Conservation (phyloP, 768 basidiomycete species). For the Agaricus subrufescens region DNA sequence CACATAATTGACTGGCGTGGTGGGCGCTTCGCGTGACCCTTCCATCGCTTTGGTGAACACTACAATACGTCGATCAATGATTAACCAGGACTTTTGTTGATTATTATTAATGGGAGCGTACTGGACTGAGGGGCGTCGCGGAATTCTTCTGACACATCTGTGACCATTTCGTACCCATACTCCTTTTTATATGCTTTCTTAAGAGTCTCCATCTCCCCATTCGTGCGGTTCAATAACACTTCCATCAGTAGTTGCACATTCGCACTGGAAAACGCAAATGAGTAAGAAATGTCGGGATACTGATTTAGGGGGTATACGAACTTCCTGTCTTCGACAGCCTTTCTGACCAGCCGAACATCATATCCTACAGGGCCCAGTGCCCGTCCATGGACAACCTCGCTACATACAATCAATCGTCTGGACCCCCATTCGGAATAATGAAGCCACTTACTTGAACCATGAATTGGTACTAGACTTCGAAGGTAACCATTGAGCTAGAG, state of each 20-base stretch:
- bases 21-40: slow-evolving; percentile 28
- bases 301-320: slow-evolving; percentile 7
- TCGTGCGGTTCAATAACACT: slow-evolving; percentile 33
- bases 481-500: slow-evolving; percentile 21
- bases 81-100: not conserved
- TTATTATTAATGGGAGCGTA: slow-evolving; percentile 16
- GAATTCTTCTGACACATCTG: slow-evolving; percentile 27
- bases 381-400: slow-evolving; percentile 25
- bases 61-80: slow-evolving; percentile 1
- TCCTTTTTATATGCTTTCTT: slow-evolving; percentile 24
- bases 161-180: slow-evolving; percentile 24
- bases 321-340: slow-evolving; percentile 28
- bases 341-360: slow-evolving; percentile 31
- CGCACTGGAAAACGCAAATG: slow-evolving; percentile 18
- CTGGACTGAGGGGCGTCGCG: slow-evolving; percentile 27
- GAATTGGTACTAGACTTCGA: not conserved
- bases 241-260: slow-evolving; percentile 34
- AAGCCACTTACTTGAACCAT: slow-evolving; percentile 6
- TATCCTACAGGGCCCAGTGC: slow-evolving; percentile 33
- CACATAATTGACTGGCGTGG: slow-evolving; percentile 28
- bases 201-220: slow-evolving; percentile 28
- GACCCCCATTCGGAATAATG: not conserved
- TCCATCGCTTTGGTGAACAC: slow-evolving; percentile 49
- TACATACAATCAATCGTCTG: not conserved
- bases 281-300: not conserved